Percentiles rank a stretch among this genome's conserved stretches.
Evolutionary conservation across 768 basidiomycete genomes (phyloP).

Genomic region (Hypsizygus marmoreus): DNA sequence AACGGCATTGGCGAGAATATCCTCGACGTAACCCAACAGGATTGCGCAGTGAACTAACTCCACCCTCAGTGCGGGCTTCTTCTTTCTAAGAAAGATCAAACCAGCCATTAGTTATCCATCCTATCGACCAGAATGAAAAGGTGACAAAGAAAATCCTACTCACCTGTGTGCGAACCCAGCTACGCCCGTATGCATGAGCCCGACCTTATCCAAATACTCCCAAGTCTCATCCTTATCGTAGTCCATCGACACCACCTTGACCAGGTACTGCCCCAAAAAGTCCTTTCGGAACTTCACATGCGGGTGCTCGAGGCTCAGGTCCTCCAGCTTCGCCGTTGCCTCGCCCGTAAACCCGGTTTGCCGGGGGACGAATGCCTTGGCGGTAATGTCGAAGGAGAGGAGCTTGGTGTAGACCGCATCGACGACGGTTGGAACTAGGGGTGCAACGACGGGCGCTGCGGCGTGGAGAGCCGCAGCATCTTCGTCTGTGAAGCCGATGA

Average conservation of each 20-base stretch:
- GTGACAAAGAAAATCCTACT: constrained; percentile 12
- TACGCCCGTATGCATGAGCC: constrained; percentile 50
- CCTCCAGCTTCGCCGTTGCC: constrained; percentile 36
- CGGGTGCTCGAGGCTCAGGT: constrained; percentile 42
- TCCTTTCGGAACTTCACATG: constrained; percentile 51
- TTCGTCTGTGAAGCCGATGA: constrained; percentile 42
- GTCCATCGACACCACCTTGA: constrained; percentile 44
- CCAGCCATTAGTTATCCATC: no score
- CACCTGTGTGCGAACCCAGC: constrained; percentile 45
- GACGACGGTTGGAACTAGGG: constrained; percentile 43
- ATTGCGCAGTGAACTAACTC: constrained; percentile 42
- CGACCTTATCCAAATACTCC: constrained; percentile 51
- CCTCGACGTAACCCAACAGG: constrained; percentile 47
- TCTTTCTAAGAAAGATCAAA: no score
- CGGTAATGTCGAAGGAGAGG: constrained; percentile 46
- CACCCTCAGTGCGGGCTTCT: constrained; percentile 35
- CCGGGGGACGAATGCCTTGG: constrained; percentile 35
- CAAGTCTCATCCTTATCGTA: constrained; percentile 42
- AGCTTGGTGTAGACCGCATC: constrained; percentile 49
- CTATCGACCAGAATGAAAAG: constrained; percentile 12
- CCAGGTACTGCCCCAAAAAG: constrained; percentile 33
- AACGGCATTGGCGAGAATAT: constrained; percentile 43
- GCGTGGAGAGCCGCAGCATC: constrained; percentile 45
- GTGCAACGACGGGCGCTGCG: constrained; percentile 40
- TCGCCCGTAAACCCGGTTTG: constrained; percentile 44